phyloP scores from a whole-genome alignment of 2,329 filamentous ascomycete species.

The Xylariaceae sp. region DNA sequence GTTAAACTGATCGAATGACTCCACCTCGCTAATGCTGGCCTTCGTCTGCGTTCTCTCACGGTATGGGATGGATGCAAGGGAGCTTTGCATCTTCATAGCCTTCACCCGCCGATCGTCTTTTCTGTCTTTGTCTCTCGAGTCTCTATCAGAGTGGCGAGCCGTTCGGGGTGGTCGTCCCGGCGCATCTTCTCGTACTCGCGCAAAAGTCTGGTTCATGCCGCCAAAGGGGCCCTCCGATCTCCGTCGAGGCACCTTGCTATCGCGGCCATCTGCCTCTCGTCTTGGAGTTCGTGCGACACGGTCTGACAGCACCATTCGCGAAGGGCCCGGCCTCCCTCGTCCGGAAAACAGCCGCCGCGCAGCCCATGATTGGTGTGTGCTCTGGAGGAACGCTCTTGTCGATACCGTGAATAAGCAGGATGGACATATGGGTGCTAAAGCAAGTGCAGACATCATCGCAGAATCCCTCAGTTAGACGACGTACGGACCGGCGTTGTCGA shows the following conservation, averaged over 20 bases:
- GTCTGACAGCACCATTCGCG: constrained; percentile 65
- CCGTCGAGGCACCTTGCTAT: constrained; percentile 46
- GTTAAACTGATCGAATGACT: constrained; percentile 81
- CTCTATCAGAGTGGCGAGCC: constrained; percentile 13
- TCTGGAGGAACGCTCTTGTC: constrained; percentile 20
- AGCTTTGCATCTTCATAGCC: constrained; percentile 91
- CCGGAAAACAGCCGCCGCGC: constrained; percentile 33
- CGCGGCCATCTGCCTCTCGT: constrained; percentile 40
- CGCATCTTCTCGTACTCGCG: constrained; percentile 43
- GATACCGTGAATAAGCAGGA: constrained; percentile 36
- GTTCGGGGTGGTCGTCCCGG: constrained; percentile 23
- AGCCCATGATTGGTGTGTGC: constrained; percentile 30
- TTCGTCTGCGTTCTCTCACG: constrained; percentile 57
- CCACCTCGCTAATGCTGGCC: constrained; percentile 62
- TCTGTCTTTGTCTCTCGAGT: constrained; percentile 34
- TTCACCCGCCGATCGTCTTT: constrained; percentile 66
- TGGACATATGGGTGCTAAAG: constrained; percentile 37
- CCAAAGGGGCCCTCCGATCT: constrained; percentile 57
- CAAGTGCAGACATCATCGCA: constrained; percentile 32
- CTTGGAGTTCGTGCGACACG: constrained; percentile 51
- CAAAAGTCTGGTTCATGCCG: constrained; percentile 61
- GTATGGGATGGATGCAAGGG: constrained; percentile 79
- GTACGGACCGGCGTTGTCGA: constrained; percentile 1
- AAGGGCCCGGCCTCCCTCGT: constrained; percentile 45
- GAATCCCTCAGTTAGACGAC: constrained; percentile 4